Evolutionary conservation across 495 filamentous ascomycete species (phyloP).

Genomic region (Daldinia bambusicola): DNA sequence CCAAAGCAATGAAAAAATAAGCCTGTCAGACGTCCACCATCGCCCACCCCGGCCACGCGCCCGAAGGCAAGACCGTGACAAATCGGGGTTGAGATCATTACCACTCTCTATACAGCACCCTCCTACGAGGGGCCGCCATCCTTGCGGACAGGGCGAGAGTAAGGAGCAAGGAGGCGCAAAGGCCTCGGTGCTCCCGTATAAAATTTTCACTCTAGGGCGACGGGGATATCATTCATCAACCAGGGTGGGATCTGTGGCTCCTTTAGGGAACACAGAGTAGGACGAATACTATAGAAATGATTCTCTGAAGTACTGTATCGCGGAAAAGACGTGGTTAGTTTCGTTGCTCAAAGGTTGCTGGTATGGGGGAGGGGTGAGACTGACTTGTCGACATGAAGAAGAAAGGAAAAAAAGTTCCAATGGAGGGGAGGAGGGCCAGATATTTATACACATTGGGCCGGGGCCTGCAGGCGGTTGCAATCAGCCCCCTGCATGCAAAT

Average conservation of each 20-base stretch:
- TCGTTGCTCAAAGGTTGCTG: not conserved
- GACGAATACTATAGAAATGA: constrained; percentile 92
- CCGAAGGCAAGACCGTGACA: constrained; percentile 61
- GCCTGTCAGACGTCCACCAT: constrained; percentile 73
- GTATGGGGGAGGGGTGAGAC: constrained; percentile 14
- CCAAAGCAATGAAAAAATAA: constrained; percentile 58
- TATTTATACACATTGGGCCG: constrained; percentile 47
- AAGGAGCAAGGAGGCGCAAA: constrained; percentile 45
- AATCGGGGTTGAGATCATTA: constrained; percentile 71
- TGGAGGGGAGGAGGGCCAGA: constrained; percentile 9
- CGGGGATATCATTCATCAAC: constrained; percentile 71
- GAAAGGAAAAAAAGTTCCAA: constrained; percentile 42
- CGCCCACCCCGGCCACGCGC: constrained; percentile 67
- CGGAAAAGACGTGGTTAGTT: constrained; percentile 21
- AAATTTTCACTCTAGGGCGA: constrained; percentile 67
- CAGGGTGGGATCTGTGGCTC: constrained; percentile 71
- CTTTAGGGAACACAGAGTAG: constrained; percentile 80
- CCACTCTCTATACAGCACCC: constrained; percentile 66
- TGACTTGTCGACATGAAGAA: constrained; percentile 49
- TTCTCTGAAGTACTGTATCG: constrained; percentile 51
- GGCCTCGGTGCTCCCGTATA: constrained; percentile 43
- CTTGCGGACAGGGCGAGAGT: constrained; percentile 63
- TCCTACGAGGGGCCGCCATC: constrained; percentile 53
- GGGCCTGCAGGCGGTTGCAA: not conserved
- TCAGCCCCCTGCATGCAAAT: constrained; percentile 9